Evolutionary conservation across 2,329 filamentous ascomycete genomes (phyloP), one percentile per base, ranked within the genome.

Genomic region (Ophiostoma australiae): DNA sequence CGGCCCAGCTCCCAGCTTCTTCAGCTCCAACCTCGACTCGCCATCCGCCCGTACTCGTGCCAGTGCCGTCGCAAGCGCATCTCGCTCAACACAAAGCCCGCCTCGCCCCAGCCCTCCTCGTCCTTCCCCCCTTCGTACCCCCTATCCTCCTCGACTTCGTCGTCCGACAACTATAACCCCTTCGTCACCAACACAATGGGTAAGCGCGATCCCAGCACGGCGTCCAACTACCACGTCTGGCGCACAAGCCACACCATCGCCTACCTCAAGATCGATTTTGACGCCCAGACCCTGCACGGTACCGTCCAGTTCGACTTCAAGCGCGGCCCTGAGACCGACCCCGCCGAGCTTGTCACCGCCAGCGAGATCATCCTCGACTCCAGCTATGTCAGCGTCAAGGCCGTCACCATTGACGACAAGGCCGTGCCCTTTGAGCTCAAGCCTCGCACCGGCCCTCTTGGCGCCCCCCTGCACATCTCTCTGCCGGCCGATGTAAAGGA

Each of bases 171-270:
- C 55, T 66, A 72, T 69, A 72, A 58, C 65, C 71, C 66, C 41
- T 67, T 70, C 37, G 55, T 65, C 11, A 65, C 67, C 58, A 68
- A 70, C 68, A 70, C 41, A 55, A 72, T 72, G 72, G 70, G 68
- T 35, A 72, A 72, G 41, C 87, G 92, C 77, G 94, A 98, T 81
- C 93, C 93, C 70, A 96, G 93, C 80, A 97, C 95, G 35, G 82
- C 95, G 72, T 91, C 92, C 78, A 98, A 98, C 83, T 97, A 97
- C 81, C 89, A 92, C 80, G 89, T 90, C 71, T 97, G 93, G 89
- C 84, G 87, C 73, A 97, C 92, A 23, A 89, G 86, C 78, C 93
- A 97, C 82, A 95, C 93, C 27, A 90, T 87, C 27, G 91, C 92
- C 72, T 89, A 91, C 79, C 88, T 97, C 77, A 88, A 89, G 75